Evolutionary conservation across 2,329 filamentous ascomycete species (phyloP).

Genomic region (Rhynchosporium graminicola): DNA sequence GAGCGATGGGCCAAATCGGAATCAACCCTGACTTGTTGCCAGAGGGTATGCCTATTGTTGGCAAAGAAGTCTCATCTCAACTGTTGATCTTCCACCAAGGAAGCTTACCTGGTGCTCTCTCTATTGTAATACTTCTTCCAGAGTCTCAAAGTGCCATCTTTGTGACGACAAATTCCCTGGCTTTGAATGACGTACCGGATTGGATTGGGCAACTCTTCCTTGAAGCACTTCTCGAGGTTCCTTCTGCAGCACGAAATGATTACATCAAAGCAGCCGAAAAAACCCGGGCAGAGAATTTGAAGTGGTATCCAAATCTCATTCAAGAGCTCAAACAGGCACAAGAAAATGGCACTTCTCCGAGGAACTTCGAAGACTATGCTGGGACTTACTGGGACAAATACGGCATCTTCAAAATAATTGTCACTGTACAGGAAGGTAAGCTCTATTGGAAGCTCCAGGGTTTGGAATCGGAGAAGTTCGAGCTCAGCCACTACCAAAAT

Average conservation of each 20-base stretch:
- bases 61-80: constrained; percentile 12
- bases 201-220: constrained; percentile 32
- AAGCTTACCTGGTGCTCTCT: constrained; percentile 31
- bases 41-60: constrained; percentile 15
- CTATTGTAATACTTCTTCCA: constrained; percentile 34
- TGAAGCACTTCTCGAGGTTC: constrained; percentile 25
- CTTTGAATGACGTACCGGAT: constrained; percentile 29
- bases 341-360: neutral
- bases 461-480: neutral
- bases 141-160: constrained; percentile 38
- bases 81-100: constrained; percentile 37
- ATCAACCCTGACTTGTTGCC: constrained; percentile 15
- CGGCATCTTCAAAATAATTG: neutral
- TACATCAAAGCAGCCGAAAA: neutral
- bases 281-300: neutral
- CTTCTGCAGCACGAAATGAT: constrained; percentile 4
- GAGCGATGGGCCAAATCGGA: constrained; percentile 14
- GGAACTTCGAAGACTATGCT: neutral
- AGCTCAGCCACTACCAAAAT: constrained; percentile 4
- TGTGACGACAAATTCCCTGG: constrained; percentile 34
- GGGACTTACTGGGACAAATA: neutral
- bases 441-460: neutral
- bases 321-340: neutral
- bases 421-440: neutral
- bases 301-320: neutral